These are phyloP conservation scores for Peronospora tabacina DNA, from an alignment of 352 stramenopile species.

Conservation along the genomic window DNA sequence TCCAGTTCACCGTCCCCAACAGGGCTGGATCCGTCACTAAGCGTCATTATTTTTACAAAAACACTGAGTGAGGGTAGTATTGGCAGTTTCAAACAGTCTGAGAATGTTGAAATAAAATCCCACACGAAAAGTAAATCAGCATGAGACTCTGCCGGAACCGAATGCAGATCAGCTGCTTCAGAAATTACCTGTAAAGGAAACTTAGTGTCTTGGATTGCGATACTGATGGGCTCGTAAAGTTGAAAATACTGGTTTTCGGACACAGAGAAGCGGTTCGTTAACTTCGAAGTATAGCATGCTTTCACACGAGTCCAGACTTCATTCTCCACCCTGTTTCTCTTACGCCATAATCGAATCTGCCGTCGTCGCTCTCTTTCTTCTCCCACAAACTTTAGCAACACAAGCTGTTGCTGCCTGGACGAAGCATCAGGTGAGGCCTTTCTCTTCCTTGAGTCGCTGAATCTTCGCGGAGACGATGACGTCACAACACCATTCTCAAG, in stretches of 20 bases:
- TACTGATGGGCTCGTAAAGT: background rate
- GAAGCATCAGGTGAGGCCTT: conserved; percentile 18
- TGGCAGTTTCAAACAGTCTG: conserved; percentile 48
- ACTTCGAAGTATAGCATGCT: conserved; percentile 23
- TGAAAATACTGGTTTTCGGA: conserved; percentile 2
- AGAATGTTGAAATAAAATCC: conserved; percentile 72
- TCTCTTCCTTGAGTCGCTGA: conserved; percentile 17
- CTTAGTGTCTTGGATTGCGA: conserved; percentile 6
- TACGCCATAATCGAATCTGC: conserved; percentile 48
- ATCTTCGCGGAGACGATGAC: conserved; percentile 25
- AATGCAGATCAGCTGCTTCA: conserved; percentile 30
- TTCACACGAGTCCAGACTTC: conserved; percentile 54
- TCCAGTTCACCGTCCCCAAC: conserved; percentile 44
- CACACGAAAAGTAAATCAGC: conserved; percentile 64
- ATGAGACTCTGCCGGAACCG: conserved; percentile 36
- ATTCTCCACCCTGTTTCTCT: conserved; percentile 41
- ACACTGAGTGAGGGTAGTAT: conserved; percentile 39
- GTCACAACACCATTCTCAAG: conserved; percentile 69
- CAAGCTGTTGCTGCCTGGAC: conserved; percentile 44
- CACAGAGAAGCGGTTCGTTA: conserved; percentile 1
- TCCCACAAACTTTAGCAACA: conserved; percentile 58
- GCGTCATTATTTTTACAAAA: conserved; percentile 46
- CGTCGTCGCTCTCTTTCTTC: conserved; percentile 57
- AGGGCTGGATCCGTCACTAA: conserved; percentile 39
- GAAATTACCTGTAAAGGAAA: conserved; percentile 36